Conservation (phyloP, 1,139 yeast genomes). For the Protomyces gravidus region DNA sequence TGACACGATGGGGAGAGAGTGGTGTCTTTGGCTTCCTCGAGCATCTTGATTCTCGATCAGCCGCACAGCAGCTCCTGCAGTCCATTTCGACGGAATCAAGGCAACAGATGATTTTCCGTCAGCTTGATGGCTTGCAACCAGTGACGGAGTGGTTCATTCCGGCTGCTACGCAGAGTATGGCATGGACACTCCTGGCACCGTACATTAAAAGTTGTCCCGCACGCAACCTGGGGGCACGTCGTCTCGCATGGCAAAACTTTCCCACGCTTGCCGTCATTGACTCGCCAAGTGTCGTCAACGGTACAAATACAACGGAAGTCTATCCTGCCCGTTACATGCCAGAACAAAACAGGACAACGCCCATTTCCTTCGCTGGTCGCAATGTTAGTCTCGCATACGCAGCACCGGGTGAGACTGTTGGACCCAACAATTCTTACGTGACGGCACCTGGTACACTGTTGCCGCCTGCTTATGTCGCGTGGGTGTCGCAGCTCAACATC, state of each 20-base stretch:
- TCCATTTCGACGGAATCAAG: conserved; percentile 32
- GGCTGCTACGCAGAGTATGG: conserved; percentile 31
- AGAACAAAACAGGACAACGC: conserved; percentile 30
- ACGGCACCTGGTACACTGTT: conserved; percentile 35
- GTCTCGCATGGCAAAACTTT: conserved; percentile 32
- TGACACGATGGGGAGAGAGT: conserved; percentile 32
- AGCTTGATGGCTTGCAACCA: conserved; percentile 31
- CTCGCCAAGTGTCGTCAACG: conserved; percentile 25
- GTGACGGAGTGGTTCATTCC: conserved; percentile 32
- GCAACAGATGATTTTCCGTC: conserved; percentile 32
- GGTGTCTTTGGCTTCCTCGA: conserved; percentile 32
- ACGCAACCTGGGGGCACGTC: conserved; percentile 22
- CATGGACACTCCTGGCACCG: conserved; percentile 32
- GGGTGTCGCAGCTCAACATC: conserved; percentile 32
- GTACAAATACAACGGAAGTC: conserved; percentile 27
- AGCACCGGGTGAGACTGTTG: conserved; percentile 80
- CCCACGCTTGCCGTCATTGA: conserved; percentile 30
- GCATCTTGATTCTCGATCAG: conserved; percentile 32
- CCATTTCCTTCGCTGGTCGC: conserved; percentile 29
- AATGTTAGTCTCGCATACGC: conserved; percentile 66
- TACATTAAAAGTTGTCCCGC: conserved; percentile 30
- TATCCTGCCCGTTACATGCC: conserved; percentile 21
- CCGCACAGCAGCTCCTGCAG: conserved; percentile 31
- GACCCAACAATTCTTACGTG: conserved; percentile 72
- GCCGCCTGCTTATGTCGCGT: conserved; percentile 31